Evolutionary conservation across 129 eudicot species (phyloP), one percentile per base, ranked within the genome.

Genomic region (Solidago caesia): DNA sequence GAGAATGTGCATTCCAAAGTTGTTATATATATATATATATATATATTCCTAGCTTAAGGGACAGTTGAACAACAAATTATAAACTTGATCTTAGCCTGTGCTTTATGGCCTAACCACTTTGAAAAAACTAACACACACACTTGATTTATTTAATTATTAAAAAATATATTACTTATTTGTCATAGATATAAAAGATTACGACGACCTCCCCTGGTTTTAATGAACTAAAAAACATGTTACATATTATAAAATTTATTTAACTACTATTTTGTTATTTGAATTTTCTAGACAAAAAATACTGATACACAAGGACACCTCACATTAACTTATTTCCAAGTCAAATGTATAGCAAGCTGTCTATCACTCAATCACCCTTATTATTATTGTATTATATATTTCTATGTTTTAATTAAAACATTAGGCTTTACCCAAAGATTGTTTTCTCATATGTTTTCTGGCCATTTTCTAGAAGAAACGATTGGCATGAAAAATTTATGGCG

Each of bases 61-160:
- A 78, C 85, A 77, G 94, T 85, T 88, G 86, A 85, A 85, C 90
- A 68, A 85, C 85, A 75, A 61, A 45, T 25, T 67, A 33, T 33
- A 33, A 68, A 71, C 73, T 72, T 61, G 29, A 74, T 73, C 62
- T 79, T 83, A 66, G 46, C 15, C 13, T 47, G 43, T 9, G 63
- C 71, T 74, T 70, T 70, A 69, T 64, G 59, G 76, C 69, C 81
- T 78, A 83, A 80, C 84, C 68, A 82, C 82, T 73, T 73, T 73
- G 78, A 79, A 33, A 60, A 77, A 77, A 49, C 67, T 48, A 61
- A 39, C 70, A 77, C 15, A 46, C 26, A 68, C 73, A 69, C 73
- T 69, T 69, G 73, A 49, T 44, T 46, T 62, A 51, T 39, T 42
- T 52, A 75, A 53, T 3, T 55, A n/a, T 8, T 9, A 51, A 29